These are phyloP conservation scores for Alternaria burnsii DNA, from an alignment of 2,329 filamentous ascomycete species.

Conservation along the genomic window DNA sequence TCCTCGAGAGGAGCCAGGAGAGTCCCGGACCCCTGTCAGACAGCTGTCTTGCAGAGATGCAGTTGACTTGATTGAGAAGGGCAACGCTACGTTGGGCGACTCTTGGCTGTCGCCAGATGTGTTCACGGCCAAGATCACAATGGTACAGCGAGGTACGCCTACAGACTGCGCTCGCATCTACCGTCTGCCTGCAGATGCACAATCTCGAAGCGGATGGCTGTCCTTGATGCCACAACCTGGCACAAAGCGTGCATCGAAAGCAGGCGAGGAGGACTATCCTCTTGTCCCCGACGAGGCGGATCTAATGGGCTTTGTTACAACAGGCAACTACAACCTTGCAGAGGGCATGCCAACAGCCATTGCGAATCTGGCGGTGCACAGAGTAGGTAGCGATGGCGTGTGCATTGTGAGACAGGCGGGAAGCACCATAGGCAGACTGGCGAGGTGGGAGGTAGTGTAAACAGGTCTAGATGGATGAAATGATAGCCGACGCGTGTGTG, in stretches of 20 bases:
- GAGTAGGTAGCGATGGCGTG: conserved; percentile 61
- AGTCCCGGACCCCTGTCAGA: conserved; percentile 31
- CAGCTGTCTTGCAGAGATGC: conserved; percentile 32
- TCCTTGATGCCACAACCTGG: conserved; percentile 59
- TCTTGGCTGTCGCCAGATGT: conserved; percentile 40
- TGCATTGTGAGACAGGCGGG: conserved; percentile 88
- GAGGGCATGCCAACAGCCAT: conserved; percentile 79
- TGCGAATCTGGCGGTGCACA: conserved; percentile 71
- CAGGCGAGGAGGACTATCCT: conserved; percentile 61
- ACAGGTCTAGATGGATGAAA: background rate
- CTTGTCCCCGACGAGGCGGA: conserved; percentile 77
- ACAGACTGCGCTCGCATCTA: conserved; percentile 82
- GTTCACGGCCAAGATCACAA: conserved; percentile 71
- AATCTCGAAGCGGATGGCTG: conserved; percentile 77
- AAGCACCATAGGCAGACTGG: conserved; percentile 79
- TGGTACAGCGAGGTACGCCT: conserved; percentile 75
- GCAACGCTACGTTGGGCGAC: background rate
- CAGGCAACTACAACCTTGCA: conserved; percentile 81
- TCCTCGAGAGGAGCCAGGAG: conserved; percentile 12
- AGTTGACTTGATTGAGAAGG: conserved; percentile 38
- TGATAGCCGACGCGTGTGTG: background rate
- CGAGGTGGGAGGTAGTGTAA: conserved; percentile 74
- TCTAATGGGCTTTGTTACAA: conserved; percentile 89
- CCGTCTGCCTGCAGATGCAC: conserved; percentile 71
- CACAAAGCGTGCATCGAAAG: conserved; percentile 23